Evolutionary conservation across 495 filamentous ascomycete species (phyloP).

Genomic region (Staphylotrichum longicolle): DNA sequence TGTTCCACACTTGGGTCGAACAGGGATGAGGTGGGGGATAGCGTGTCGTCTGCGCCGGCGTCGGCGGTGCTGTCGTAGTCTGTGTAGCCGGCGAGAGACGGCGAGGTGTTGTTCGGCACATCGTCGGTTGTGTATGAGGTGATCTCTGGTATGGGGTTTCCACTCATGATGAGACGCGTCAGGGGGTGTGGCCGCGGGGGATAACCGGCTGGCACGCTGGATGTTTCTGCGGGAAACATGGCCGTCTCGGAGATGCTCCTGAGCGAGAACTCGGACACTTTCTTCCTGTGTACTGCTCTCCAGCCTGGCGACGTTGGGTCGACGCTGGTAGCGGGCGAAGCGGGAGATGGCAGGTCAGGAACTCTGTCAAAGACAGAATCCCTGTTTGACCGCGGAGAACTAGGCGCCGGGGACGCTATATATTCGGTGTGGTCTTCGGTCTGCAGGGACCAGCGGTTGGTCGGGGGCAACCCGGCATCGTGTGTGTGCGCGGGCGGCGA

Average conservation of each 20-base stretch:
- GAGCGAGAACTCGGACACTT: conserved; percentile 53
- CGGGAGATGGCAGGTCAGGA: conserved; percentile 61
- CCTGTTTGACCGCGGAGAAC: conserved; percentile 74
- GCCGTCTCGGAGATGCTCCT: conserved; percentile 43
- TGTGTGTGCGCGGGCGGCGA: conserved; percentile 36
- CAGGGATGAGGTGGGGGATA: conserved; percentile 19
- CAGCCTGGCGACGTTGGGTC: conserved; percentile 59
- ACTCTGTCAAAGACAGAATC: conserved; percentile 76
- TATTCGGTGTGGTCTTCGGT: conserved; percentile 61
- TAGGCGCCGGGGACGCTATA: conserved; percentile 68
- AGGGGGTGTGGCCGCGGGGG: conserved; percentile 18
- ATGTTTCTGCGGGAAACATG: conserved; percentile 25
- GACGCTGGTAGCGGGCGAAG: conserved; percentile 68
- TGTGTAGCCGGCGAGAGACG: conserved; percentile 8
- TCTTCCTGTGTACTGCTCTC: conserved; percentile 50
- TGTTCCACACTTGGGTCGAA: conserved; percentile 24
- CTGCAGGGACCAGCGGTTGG: conserved; percentile 63
- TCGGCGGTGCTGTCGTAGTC: conserved; percentile 15
- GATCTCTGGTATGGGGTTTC: not conserved
- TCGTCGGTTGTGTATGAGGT: conserved; percentile 28
- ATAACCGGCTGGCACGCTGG: conserved; percentile 8
- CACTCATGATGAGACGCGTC: conserved; percentile 14
- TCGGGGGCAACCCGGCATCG: conserved; percentile 50
- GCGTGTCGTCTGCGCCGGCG: conserved; percentile 2
- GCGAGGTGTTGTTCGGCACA: conserved; percentile 13